Base-by-base conservation (phyloP, 768 basidiomycete species). In the Serendipita sp. region DNA sequence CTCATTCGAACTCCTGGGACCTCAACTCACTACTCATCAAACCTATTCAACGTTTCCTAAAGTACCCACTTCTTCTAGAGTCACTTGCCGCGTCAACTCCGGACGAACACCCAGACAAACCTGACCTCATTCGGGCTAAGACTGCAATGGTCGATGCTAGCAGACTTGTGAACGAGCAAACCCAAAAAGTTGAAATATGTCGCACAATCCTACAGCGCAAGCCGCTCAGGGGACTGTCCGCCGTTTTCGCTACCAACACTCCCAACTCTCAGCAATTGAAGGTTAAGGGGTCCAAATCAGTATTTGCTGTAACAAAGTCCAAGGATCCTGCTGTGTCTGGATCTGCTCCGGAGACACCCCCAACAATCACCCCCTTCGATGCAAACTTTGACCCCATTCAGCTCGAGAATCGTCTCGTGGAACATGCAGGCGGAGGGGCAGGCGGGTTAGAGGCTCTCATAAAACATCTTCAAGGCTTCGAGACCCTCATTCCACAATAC, bases 1-100 rank as follows among this genome's bases (percentile, higher is more conserved):
- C 81, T 24, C 78, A 88, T 13, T 88, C 90, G 0, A 85, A 90
- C 68, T 88, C 91, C 2, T 93, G 91, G 86, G 95, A 99, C 71
- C 82, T 99, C 28, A 79, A 90, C 3, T 92, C 91, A 0, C 81
- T 97, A 42, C 85, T 99, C 64, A 97, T 99, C 73, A 97, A 98
- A 73, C 96, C 96, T 34, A 91, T 99, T 2, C 96, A 98, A 70
- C 84, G 95, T 16, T 79, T 97, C 62, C 83, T 97, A 66, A 98
- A 97, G 71, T 99, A 99, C 70, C 83, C 90, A 0, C 80, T 98
- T 7, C 80, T 99, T 30, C 81, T 99, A 34, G 74, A 75, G 26
- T 82, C 88, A 26, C 84, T 91, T 66, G 80, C 86, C 61, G 82
- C 85, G 58, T 85, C 84, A 68, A 91, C 90, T 0, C 82, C 84